Evolutionary conservation across 2,329 filamentous ascomycete species (phyloP).

Genomic region (Parafenestella ontariensis): DNA sequence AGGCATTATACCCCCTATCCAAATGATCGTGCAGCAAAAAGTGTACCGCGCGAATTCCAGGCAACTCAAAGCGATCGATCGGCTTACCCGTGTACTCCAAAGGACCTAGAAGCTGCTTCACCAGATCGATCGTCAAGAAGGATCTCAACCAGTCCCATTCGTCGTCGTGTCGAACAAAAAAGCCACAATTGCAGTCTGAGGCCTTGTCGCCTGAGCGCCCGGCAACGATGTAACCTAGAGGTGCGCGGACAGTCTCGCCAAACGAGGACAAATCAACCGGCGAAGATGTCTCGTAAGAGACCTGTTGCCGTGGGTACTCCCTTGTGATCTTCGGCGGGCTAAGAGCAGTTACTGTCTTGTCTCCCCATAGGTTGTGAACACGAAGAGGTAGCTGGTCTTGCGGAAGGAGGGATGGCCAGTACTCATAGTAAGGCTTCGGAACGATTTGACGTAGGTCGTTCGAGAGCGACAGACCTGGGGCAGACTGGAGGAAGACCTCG

Average conservation of each 20-base stretch:
- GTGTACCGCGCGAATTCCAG: slow-evolving; percentile 49
- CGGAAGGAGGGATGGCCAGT: slow-evolving; percentile 48
- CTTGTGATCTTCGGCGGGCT: slow-evolving; percentile 22
- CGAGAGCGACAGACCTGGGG: slow-evolving; percentile 46
- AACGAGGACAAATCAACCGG: slow-evolving; percentile 37
- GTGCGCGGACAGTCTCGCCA: slow-evolving; percentile 45
- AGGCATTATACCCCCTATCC: slow-evolving; percentile 54
- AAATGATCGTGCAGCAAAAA: slow-evolving; percentile 57
- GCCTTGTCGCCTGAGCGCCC: slow-evolving; percentile 45
- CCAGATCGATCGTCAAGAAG: slow-evolving; percentile 34
- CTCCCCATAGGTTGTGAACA: slow-evolving; percentile 38
- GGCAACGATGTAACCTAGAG: slow-evolving; percentile 48
- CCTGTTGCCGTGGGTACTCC: slow-evolving; percentile 33
- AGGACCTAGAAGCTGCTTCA: slow-evolving; percentile 38
- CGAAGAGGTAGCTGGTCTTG: slow-evolving; percentile 36
- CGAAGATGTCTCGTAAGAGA: slow-evolving; percentile 41
- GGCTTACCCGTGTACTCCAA: slow-evolving; percentile 41
- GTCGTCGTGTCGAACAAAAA: slow-evolving; percentile 40
- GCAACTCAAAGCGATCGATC: slow-evolving; percentile 51
- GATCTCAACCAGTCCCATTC: slow-evolving; percentile 43
- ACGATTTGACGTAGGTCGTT: slow-evolving; percentile 36
- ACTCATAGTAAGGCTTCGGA: slow-evolving; percentile 48
- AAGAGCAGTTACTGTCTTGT: slow-evolving; percentile 13
- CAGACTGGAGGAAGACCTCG: slow-evolving; percentile 52
- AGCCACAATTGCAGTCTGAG: slow-evolving; percentile 41